Conservation (phyloP, 2,329 filamentous ascomycete genomes). For the Diaporthe ilicicola region DNA sequence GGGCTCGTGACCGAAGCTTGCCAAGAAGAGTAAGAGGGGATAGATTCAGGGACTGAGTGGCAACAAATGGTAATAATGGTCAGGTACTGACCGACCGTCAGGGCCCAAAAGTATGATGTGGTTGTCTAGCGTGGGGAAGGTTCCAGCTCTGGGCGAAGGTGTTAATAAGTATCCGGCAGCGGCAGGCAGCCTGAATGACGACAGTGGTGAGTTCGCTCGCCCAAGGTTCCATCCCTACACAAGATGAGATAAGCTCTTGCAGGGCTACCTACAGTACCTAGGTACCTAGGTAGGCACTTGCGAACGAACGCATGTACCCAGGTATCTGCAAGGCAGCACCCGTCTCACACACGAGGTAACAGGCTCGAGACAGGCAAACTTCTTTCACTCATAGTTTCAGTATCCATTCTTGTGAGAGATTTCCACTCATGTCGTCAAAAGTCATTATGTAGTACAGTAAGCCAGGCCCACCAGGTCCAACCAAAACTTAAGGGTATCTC, state of each 20-base stretch:
- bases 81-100: no score
- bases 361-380: neutral
- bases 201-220: conserved; percentile 10
- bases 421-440: neutral
- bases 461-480: neutral
- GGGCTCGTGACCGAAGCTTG: neutral
- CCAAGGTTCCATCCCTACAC: neutral
- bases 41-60: neutral
- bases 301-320: neutral
- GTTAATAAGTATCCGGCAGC: neutral
- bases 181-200: conserved; percentile 33
- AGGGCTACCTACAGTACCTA: neutral
- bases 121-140: neutral
- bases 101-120: neutral
- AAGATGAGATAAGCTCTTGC: conserved; percentile 9
- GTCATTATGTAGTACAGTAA: neutral
- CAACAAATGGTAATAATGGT: neutral
- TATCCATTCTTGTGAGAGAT: neutral
- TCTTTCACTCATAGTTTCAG: neutral
- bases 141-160: neutral
- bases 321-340: neutral
- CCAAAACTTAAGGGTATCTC: conserved; percentile 24
- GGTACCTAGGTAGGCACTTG: neutral
- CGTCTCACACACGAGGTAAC: no score
- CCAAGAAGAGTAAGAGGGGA: neutral